phyloP scores from a whole-genome alignment of 352 stramenopile genomes.

The Poterioochromonas sp. region DNA sequence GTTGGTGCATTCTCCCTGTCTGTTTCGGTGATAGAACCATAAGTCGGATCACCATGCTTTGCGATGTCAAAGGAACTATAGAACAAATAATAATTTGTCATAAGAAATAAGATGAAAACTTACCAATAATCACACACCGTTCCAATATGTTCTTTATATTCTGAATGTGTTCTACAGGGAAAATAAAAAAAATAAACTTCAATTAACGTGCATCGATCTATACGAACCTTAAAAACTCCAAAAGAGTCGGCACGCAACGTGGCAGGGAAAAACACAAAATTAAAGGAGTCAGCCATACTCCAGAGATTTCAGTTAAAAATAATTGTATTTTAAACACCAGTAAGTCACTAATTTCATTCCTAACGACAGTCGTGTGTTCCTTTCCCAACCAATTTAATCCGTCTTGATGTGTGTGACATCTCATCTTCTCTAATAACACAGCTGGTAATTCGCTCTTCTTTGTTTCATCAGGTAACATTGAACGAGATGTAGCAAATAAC shows the following conservation, averaged over 20 bases:
- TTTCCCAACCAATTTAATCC: constrained; percentile 73
- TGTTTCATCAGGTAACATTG: constrained; percentile 24
- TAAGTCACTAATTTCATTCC: constrained; percentile 69
- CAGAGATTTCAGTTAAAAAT: constrained; percentile 63
- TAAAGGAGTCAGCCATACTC: constrained; percentile 85
- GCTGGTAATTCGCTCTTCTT: neutral
- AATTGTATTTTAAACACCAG: constrained; percentile 84
- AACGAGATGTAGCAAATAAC: constrained; percentile 65
- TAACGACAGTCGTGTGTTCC: constrained; percentile 43
- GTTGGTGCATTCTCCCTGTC: too few relatives aligned
- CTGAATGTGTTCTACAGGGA: constrained; percentile 56
- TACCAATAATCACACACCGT: constrained; percentile 77
- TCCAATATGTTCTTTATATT: constrained; percentile 77
- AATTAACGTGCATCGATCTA: neutral
- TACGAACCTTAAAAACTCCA: constrained; percentile 74
- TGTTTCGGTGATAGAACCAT: too few relatives aligned
- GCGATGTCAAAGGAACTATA: constrained; percentile 89
- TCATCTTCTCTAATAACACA: neutral
- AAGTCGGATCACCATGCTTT: constrained; percentile 63
- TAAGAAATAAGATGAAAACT: neutral
- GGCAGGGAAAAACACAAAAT: constrained; percentile 90
- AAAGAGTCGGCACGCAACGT: constrained; percentile 68
- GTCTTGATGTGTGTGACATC: constrained; percentile 87
- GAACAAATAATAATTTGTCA: neutral
- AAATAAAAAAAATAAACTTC: neutral